These are phyloP conservation scores for Aurantiochytrium sp. DNA, from an alignment of 108 stramenopile genomes.

Conservation along the genomic window DNA sequence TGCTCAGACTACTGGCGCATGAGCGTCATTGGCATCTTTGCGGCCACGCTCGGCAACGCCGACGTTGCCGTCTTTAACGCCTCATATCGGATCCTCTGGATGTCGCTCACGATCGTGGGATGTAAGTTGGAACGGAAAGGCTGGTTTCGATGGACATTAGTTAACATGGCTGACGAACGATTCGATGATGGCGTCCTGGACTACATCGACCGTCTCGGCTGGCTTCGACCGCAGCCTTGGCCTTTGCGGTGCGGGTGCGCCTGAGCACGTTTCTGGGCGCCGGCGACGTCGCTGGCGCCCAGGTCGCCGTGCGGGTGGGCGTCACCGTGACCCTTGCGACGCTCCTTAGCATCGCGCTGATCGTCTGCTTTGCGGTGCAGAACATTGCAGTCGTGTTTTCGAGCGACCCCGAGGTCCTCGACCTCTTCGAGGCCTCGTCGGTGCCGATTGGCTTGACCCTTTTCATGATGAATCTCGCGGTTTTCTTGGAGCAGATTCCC, in stretches of 20 bases:
- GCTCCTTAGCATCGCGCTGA: slow-evolving; percentile 44
- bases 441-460: slow-evolving; percentile 61
- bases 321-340: slow-evolving; percentile 48
- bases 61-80: slow-evolving; percentile 78
- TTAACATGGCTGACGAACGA: too few species aligned
- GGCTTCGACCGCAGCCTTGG: slow-evolving; percentile 5
- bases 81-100: slow-evolving; percentile 79
- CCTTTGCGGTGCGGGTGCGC: slow-evolving; percentile 47
- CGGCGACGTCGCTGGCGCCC: slow-evolving; percentile 59
- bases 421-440: slow-evolving; percentile 60
- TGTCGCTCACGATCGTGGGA: slow-evolving; percentile 64
- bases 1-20: slow-evolving; percentile 77
- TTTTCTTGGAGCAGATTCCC: slow-evolving; percentile 71
- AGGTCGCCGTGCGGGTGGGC: slow-evolving; percentile 59
- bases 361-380: slow-evolving; percentile 55
- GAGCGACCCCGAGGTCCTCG: slow-evolving; percentile 61
- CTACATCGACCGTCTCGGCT: too few species aligned
- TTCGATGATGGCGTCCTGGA: too few species aligned
- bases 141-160: too few species aligned
- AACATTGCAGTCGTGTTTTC: slow-evolving; percentile 66
- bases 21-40: slow-evolving; percentile 66
- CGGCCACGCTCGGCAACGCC: slow-evolving; percentile 63
- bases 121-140: too few species aligned
- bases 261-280: slow-evolving; percentile 35
- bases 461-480: slow-evolving; percentile 71